phyloP scores from a whole-genome alignment of 768 basidiomycete species.

The Leucocoprinus birnbaumii region DNA sequence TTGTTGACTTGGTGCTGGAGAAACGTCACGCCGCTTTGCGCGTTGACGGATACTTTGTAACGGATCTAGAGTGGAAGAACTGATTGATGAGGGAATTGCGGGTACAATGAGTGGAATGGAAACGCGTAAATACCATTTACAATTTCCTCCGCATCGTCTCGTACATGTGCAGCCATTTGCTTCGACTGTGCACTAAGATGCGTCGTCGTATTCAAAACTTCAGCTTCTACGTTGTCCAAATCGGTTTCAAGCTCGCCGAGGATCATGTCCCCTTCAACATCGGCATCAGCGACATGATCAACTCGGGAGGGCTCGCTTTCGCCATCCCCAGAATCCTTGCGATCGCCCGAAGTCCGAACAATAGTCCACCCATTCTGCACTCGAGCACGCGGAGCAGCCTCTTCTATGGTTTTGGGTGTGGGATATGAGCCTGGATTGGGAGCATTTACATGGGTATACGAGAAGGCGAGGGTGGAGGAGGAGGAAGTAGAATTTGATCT shows the following conservation, averaged over 20 bases:
- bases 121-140: constrained; percentile 59
- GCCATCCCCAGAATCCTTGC: constrained; percentile 15
- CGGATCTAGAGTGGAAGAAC: constrained; percentile 45
- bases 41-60: constrained; percentile 51
- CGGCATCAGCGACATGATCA: constrained; percentile 46
- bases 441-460: constrained; percentile 76
- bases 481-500: constrained; percentile 42
- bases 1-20: constrained; percentile 24
- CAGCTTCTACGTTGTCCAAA: constrained; percentile 22
- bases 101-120: background rate
- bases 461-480: constrained; percentile 69
- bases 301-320: constrained; percentile 19
- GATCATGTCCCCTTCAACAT: constrained; percentile 75
- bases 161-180: constrained; percentile 46
- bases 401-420: constrained; percentile 22
- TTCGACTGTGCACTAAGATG: constrained; percentile 36
- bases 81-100: constrained; percentile 23
- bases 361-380: constrained; percentile 75
- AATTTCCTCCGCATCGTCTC: constrained; percentile 70
- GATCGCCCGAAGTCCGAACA: constrained; percentile 40
- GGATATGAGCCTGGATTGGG: constrained; percentile 79
- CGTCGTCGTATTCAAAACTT: constrained; percentile 21
- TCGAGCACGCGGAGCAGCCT: background rate
- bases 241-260: constrained; percentile 74
- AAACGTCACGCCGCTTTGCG: constrained; percentile 32